A percentile compares a stretch with the other conserved stretches of the same genome.
Conservation (phyloP, 805 yeast species). For the Wickerhamiella spandovensis region DNA sequence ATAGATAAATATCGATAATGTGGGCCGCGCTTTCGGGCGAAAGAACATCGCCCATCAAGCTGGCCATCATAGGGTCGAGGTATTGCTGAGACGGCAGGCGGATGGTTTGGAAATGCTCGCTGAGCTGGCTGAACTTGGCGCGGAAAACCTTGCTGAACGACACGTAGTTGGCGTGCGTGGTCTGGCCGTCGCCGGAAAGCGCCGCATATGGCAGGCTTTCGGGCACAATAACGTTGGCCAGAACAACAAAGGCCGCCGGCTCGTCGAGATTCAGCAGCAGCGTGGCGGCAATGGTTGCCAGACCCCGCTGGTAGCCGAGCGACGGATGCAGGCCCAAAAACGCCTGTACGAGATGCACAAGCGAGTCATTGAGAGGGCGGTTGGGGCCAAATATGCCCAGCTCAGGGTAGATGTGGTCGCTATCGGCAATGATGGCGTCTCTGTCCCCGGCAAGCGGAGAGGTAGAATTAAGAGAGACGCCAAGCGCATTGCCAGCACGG, state of each 20-base stretch:
- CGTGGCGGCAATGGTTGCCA: constrained; percentile 31
- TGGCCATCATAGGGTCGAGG: constrained; percentile 30
- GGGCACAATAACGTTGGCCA: constrained; percentile 28
- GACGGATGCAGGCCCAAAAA: constrained; percentile 19
- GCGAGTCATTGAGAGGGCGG: constrained; percentile 25
- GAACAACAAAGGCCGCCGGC: constrained; percentile 28
- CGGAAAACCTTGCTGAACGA: constrained; percentile 38
- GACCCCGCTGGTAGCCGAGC: constrained; percentile 27
- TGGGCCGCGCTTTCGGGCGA: constrained; percentile 35
- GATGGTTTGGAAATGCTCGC: constrained; percentile 36
- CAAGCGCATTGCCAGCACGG: constrained; percentile 28
- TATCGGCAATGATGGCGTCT: constrained; percentile 15
- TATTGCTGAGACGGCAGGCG: constrained; percentile 32
- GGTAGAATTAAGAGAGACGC: background rate
- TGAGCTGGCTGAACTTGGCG: constrained; percentile 32
- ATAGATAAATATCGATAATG: constrained; percentile 44
- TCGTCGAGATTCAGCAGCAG: constrained; percentile 28
- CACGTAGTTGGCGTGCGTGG: constrained; percentile 28
- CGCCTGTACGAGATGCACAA: constrained; percentile 26
- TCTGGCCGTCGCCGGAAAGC: constrained; percentile 21
- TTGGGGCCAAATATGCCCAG: constrained; percentile 26
- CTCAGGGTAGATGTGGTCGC: constrained; percentile 26
- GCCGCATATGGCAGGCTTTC: constrained; percentile 26
- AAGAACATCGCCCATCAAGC: constrained; percentile 35
- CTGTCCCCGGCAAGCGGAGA: background rate